Conservation (phyloP, 257 asterid species). For the Thymus mandschuricus region DNA sequence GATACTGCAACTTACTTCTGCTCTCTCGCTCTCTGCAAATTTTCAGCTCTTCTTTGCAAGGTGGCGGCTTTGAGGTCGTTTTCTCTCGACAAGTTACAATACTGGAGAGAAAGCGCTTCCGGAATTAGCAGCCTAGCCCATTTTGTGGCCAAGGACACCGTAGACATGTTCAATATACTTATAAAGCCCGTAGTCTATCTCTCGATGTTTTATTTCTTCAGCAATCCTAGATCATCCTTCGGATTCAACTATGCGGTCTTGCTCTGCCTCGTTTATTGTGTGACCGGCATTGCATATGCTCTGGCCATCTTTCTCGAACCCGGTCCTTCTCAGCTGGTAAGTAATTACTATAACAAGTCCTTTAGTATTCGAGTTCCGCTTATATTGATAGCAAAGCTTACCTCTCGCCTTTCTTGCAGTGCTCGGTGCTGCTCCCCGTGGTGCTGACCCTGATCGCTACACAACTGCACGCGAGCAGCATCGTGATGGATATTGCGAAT, state of each 20-base stretch:
- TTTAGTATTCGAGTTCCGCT: constrained; percentile 19
- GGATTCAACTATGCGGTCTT: constrained; percentile 67
- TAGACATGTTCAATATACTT: constrained; percentile 75
- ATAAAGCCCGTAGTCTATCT: constrained; percentile 93
- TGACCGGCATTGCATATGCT: constrained; percentile 84
- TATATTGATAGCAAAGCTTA: not conserved
- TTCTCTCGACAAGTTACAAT: constrained; percentile 84
- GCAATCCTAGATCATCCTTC: constrained; percentile 83
- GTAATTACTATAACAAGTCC: too few species aligned
- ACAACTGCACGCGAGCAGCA: constrained; percentile 46
- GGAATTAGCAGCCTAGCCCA: constrained; percentile 95
- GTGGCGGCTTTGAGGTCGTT: constrained; percentile 89
- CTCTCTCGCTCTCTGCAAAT: constrained; percentile 13
- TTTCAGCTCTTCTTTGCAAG: constrained; percentile 91
- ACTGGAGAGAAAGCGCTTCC: constrained; percentile 92
- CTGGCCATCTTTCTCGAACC: constrained; percentile 89
- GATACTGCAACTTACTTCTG: not conserved
- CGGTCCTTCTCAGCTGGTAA: constrained; percentile 96
- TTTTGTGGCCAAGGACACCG: constrained; percentile 84
- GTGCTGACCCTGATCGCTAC: constrained; percentile 85
- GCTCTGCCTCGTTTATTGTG: constrained; percentile 93
- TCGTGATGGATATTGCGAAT: constrained; percentile 53
- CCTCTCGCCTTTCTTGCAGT: constrained; percentile 44
- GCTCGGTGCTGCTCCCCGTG: constrained; percentile 87
- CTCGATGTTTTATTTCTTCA: constrained; percentile 93